Evolutionary conservation across 371 early-diverging fungal species (phyloP).

Genomic region (Homolaphlyctis polyrhiza): DNA sequence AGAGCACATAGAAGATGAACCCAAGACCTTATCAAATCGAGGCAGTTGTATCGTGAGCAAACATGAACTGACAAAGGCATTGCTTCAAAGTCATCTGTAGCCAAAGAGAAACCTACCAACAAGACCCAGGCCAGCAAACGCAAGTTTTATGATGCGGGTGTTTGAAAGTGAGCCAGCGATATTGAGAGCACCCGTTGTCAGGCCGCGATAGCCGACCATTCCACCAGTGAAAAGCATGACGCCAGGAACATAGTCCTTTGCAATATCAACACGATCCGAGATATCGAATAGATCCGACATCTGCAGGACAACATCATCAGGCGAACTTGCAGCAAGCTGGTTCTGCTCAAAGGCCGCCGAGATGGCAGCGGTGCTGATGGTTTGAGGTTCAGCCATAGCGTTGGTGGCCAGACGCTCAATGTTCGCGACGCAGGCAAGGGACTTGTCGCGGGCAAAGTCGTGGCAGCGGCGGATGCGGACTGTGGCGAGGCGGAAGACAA

Average conservation of each 20-base stretch:
- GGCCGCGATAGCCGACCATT: conserved; percentile 31
- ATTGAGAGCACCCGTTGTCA: not conserved
- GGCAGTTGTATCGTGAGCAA: not conserved
- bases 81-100: not conserved
- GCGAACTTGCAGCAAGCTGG: conserved; percentile 12
- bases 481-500: conserved; percentile 25
- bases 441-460: conserved; percentile 58
- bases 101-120: conserved; percentile 44
- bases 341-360: conserved; percentile 32
- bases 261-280: conserved; percentile 63
- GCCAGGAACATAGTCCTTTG: conserved; percentile 37
- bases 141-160: conserved; percentile 18
- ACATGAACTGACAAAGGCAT: not conserved
- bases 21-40: conserved; percentile 60
- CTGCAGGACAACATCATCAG: conserved; percentile 33
- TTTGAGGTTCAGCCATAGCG: conserved; percentile 38
- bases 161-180: not conserved
- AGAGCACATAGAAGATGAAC: conserved; percentile 67
- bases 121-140: conserved; percentile 38
- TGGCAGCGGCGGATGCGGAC: conserved; percentile 47
- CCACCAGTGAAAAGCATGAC: conserved; percentile 29
- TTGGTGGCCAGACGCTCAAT: conserved; percentile 56
- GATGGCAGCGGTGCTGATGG: conserved; percentile 38
- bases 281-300: conserved; percentile 56
- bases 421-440: conserved; percentile 52